Percentiles rank a stretch among this genome's conserved stretches.
Evolutionary conservation across 768 basidiomycete genomes (phyloP).

Genomic region (Vararia minispora): DNA sequence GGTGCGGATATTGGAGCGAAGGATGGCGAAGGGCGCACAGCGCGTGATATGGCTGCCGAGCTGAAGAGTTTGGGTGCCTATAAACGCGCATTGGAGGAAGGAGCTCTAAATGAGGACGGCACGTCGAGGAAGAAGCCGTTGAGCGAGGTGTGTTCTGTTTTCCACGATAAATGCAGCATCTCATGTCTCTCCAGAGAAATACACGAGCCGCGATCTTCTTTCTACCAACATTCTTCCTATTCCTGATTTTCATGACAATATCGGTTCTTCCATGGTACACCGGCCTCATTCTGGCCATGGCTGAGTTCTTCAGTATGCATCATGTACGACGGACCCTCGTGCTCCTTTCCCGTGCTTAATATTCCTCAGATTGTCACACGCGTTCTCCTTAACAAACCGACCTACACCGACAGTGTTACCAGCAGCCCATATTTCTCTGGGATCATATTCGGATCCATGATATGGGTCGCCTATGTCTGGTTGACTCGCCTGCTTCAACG

Average conservation of each 20-base stretch:
- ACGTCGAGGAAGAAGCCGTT: conserved; percentile 53
- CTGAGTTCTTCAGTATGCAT: conserved; percentile 89
- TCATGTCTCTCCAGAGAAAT: conserved; percentile 42
- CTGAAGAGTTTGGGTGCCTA: conserved; percentile 86
- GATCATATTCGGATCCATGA: conserved; percentile 74
- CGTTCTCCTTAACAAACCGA: conserved; percentile 72
- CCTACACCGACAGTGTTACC: conserved; percentile 73
- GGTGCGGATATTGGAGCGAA: conserved; percentile 75
- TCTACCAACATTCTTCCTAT: conserved; percentile 71
- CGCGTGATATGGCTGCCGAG: conserved; percentile 91
- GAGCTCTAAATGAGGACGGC: conserved; percentile 72
- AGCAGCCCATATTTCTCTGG: conserved; percentile 89
- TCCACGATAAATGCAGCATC: conserved; percentile 2
- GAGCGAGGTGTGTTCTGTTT: conserved; percentile 42
- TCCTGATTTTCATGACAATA: conserved; percentile 75
- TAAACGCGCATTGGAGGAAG: conserved; percentile 82
- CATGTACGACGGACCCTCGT: conserved; percentile 45
- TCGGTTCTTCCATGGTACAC: conserved; percentile 85
- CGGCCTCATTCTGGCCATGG: conserved; percentile 69
- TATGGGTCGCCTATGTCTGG: conserved; percentile 86
- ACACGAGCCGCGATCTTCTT: conserved; percentile 72
- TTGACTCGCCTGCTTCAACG: conserved; percentile 62
- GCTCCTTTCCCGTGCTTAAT: conserved; percentile 4
- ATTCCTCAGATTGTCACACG: conserved; percentile 61
- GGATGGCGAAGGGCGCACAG: conserved; percentile 77